These are phyloP conservation scores for Pichia manshurica DNA, from an alignment of 805 yeast species.

Conservation along the genomic window DNA sequence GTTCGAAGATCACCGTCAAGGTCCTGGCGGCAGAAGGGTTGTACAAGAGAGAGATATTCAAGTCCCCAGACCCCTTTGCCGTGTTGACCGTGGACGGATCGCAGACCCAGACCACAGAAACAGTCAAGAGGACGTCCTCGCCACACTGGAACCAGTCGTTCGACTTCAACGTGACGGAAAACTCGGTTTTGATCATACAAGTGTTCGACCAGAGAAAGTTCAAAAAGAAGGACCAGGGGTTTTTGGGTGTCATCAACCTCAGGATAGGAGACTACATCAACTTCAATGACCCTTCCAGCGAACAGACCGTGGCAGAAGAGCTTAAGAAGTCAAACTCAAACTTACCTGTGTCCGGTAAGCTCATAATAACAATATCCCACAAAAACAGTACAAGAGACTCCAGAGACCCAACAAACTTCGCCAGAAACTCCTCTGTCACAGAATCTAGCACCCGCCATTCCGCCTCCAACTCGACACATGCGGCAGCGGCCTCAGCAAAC, in stretches of 20 bases:
- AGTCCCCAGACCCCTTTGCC: constrained; percentile 97
- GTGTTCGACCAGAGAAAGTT: constrained; percentile 96
- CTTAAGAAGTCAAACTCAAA: constrained; percentile 88
- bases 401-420: constrained; percentile 28
- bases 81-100: constrained; percentile 96
- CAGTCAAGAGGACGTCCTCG: constrained; percentile 87
- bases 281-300: constrained; percentile 41
- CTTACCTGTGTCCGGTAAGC: constrained; percentile 87
- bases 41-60: constrained; percentile 89
- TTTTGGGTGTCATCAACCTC: constrained; percentile 90
- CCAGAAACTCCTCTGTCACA: constrained; percentile 12
- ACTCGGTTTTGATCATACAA: constrained; percentile 83
- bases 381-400: constrained; percentile 24
- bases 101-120: constrained; percentile 91
- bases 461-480: constrained; percentile 6
- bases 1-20: constrained; percentile 50
- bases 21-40: constrained; percentile 95
- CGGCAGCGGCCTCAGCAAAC: constrained; percentile 11
- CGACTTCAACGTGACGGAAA: constrained; percentile 67
- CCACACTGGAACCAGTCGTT: constrained; percentile 98
- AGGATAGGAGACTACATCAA: constrained; percentile 86
- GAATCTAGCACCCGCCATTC: constrained; percentile 3
- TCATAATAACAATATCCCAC: constrained; percentile 69
- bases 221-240: constrained; percentile 97
- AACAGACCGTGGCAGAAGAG: constrained; percentile 89